Percentiles rank a stretch among this genome's conserved stretches.
Conservation (phyloP, 257 asterid genomes). For the Scutellaria galericulata region DNA sequence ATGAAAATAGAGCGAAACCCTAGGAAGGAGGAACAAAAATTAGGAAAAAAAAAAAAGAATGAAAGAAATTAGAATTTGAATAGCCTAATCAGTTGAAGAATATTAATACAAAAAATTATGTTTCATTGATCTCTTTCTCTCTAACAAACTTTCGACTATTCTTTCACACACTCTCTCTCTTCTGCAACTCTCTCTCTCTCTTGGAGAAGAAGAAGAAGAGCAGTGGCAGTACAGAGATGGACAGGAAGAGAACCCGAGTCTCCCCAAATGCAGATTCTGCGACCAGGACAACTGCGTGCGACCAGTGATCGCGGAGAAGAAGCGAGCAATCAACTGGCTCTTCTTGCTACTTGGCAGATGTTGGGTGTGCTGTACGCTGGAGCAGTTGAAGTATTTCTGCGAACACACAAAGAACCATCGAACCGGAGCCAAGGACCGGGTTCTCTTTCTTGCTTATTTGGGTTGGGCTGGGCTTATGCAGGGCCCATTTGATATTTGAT, state of each 20-base stretch:
- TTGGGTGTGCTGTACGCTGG: conserved; percentile 74
- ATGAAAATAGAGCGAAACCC: no score
- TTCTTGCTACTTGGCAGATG: conserved; percentile 67
- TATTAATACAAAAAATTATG: no score
- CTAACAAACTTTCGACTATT: no score
- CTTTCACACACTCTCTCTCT: no score
- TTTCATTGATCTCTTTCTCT: no score
- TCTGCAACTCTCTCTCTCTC: no score
- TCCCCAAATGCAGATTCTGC: conserved; percentile 57
- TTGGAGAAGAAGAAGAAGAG: no score
- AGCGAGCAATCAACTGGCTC: conserved; percentile 72
- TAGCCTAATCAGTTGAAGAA: no score
- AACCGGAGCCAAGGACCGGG: conserved; percentile 90
- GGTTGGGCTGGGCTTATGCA: conserved; percentile 65
- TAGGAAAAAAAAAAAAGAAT: no score
- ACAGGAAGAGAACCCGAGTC: conserved; percentile 42
- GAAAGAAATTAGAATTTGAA: no score
- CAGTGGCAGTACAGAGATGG: no score
- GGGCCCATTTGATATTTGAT: conserved; percentile 52
- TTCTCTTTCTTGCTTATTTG: conserved; percentile 66
- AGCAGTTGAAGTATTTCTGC: conserved; percentile 82
- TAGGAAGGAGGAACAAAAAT: no score
- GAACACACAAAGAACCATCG: conserved; percentile 79
- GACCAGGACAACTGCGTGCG: conserved; percentile 44
- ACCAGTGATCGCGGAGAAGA: conserved; percentile 56